phyloP scores from a whole-genome alignment of 768 basidiomycete genomes.

The Serendipita sp. region DNA sequence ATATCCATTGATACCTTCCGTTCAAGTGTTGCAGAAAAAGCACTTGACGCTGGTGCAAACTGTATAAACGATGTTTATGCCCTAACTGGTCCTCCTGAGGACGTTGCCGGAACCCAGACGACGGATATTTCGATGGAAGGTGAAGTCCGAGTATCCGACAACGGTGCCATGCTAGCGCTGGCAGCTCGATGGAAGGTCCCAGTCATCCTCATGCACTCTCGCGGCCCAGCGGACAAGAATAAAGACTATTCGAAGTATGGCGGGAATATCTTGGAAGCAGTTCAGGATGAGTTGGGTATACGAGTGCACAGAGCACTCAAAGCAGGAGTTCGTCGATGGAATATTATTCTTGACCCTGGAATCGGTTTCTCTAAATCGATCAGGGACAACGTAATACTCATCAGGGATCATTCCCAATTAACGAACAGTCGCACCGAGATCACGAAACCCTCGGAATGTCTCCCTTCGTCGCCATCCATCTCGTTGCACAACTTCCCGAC shows the following conservation, averaged over 20 bases:
- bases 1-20: conserved; percentile 86
- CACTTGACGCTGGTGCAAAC: conserved; percentile 69
- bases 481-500: conserved; percentile 40
- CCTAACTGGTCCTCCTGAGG: conserved; percentile 49
- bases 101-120: conserved; percentile 20
- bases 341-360: conserved; percentile 81
- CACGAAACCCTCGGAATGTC: conserved; percentile 17
- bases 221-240: conserved; percentile 64
- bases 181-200: conserved; percentile 55
- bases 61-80: conserved; percentile 89
- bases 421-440: conserved; percentile 29
- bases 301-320: conserved; percentile 49
- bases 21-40: conserved; percentile 56
- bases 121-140: background rate
- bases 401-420: conserved; percentile 31
- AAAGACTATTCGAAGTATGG: conserved; percentile 42
- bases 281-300: conserved; percentile 53
- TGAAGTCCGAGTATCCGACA: conserved; percentile 23
- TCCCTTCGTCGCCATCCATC: conserved; percentile 5
- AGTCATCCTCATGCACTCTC: conserved; percentile 85
- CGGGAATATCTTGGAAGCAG: conserved; percentile 42
- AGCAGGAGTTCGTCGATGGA: conserved; percentile 71
- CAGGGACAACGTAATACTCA: conserved; percentile 52
- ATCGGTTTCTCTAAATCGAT: conserved; percentile 85
- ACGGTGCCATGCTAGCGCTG: conserved; percentile 45